Evolutionary conservation across 208 protist genomes (phyloP), one percentile per base, ranked within the genome.

Genomic region (Wallacemonas sp.): DNA sequence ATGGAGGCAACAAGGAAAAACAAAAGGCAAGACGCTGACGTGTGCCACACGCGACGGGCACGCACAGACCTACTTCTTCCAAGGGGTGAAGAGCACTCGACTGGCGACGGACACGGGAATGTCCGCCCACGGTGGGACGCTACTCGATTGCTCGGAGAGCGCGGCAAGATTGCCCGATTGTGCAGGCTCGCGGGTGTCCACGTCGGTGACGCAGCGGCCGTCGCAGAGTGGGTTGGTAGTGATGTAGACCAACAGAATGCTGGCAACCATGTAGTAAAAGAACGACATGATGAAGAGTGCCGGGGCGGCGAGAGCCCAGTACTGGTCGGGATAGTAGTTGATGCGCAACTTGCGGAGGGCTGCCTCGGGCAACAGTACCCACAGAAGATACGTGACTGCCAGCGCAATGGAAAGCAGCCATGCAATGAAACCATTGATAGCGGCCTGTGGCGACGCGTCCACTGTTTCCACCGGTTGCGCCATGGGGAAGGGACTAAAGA

Each of bases 281-380:
- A 87, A 63, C 27, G 86, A 71, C 78, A 95, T 92, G 29, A 89
- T 76, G 17, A 97, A 42, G 0, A 92, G 78, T 19, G 89, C 79
- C 8, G 93, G 93, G 5, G 87, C 34, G 33, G 89, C 89, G 2
- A 91, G 68, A 8, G 93, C 93, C 93, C 93, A 97, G 78, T 97
- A 97, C 60, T 82, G 78, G 63, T 96, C 88, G 0, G 93, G 93
- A 66, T 96, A 94, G 73, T 97, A 96, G 29, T 70, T 91, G 19
- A 94, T 65, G 50, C 90, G 80, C 33, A 87, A 59, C 39, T 32
- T 30, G 48, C 91, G 79, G 1, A 96, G 78, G 21, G 82, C 53
- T 52, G 70, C 24, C 15, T 79, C 77, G 0, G 88, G 86, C 33
- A 93, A 34, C 19, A 86, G 72, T 1, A 88, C 74, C 89, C 89